phyloP scores from a whole-genome alignment of 345 rosid genomes.

The Eucalyptus cloeziana region DNA sequence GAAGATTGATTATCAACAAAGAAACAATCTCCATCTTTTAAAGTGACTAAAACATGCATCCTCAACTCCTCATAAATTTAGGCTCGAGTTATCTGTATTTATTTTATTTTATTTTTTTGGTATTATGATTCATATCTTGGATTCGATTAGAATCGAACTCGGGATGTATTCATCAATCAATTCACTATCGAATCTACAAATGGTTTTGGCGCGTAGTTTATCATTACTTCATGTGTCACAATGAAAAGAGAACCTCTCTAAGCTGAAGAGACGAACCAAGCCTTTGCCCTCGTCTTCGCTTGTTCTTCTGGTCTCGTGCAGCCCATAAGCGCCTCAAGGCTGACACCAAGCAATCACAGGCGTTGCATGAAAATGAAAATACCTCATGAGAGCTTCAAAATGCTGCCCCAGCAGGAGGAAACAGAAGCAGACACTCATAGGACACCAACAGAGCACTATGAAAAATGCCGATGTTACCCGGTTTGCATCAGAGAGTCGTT shows the following conservation, averaged over 20 bases:
- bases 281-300: background rate
- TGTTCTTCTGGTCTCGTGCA: background rate
- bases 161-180: background rate
- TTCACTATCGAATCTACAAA: background rate
- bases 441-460: background rate
- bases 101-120: background rate
- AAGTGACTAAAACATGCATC: background rate
- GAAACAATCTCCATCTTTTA: background rate
- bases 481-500: background rate
- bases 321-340: background rate
- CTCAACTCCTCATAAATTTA: background rate
- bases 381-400: background rate
- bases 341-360: background rate
- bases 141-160: background rate
- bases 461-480: background rate
- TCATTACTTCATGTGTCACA: background rate
- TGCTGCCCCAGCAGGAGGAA: background rate
- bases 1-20: background rate
- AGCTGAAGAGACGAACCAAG: background rate
- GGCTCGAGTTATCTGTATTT: background rate
- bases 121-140: background rate
- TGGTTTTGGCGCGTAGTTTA: background rate
- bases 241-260: background rate
- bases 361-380: background rate
- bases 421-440: background rate